Conservation (phyloP, 208 protist genomes). For the Angomonas ambiguus region DNA sequence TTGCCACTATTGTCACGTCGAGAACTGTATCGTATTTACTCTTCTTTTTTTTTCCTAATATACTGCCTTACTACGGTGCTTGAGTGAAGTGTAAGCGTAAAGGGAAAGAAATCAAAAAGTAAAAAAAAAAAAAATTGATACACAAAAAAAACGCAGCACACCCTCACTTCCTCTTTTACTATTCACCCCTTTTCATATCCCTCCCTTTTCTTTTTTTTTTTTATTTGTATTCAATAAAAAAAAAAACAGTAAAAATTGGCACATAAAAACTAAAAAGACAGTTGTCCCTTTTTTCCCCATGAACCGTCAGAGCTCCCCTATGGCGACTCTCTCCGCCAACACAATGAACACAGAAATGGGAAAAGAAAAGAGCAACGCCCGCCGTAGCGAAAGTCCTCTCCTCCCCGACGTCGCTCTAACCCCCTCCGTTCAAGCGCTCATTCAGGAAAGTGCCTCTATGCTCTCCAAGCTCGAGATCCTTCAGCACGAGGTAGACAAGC, state of each 20-base stretch:
- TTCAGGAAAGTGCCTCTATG: constrained; percentile 64
- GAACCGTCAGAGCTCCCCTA: constrained; percentile 21
- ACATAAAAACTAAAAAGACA: constrained; percentile 13
- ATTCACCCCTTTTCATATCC: neutral
- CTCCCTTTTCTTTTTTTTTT: constrained; percentile 13
- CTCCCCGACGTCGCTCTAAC: constrained; percentile 30
- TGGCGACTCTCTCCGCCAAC: constrained; percentile 20
- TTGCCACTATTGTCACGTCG: constrained; percentile 14
- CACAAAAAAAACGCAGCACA: neutral
- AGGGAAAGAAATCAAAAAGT: no score
- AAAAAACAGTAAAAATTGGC: constrained; percentile 10
- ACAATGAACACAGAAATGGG: neutral
- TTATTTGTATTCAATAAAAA: constrained; percentile 8
- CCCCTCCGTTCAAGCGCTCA: constrained; percentile 26
- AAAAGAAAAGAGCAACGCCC: constrained; percentile 6
- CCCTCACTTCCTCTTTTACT: no score
- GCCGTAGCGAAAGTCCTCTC: constrained; percentile 21
- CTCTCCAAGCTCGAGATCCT: constrained; percentile 37
- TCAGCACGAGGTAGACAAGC: constrained; percentile 25
- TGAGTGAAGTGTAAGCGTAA: no score
- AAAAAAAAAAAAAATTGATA: neutral
- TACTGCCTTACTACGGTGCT: neutral
- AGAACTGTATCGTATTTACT: constrained; percentile 17
- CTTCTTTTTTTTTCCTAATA: neutral
- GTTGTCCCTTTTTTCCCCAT: constrained; percentile 3